These are phyloP conservation scores for Prototheca cutis DNA, from an alignment of 163 green algal species.

Conservation along the genomic window DNA sequence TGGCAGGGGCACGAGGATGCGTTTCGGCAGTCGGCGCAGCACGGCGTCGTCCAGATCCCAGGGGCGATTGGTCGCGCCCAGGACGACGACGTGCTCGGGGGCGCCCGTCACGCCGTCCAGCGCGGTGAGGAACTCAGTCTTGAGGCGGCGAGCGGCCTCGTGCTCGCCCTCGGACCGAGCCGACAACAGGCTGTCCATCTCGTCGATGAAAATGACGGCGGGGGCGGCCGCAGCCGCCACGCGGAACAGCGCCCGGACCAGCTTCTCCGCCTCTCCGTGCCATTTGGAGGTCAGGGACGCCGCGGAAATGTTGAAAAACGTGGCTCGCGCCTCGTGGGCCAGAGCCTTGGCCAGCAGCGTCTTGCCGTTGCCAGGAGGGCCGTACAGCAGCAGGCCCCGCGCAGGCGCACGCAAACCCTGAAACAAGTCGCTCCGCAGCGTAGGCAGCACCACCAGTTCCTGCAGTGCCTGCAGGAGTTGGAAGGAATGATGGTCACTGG, in stretches of 20 bases:
- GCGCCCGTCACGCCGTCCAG: constrained; percentile 53
- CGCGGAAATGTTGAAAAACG: constrained; percentile 80
- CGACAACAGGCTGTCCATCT: constrained; percentile 71
- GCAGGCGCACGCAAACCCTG: constrained; percentile 65
- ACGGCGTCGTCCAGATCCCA: constrained; percentile 83
- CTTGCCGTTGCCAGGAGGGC: constrained; percentile 63
- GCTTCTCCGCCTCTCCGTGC: constrained; percentile 79
- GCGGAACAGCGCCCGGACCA: constrained; percentile 45
- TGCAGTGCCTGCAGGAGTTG: constrained; percentile 65
- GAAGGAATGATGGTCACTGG: too few species aligned
- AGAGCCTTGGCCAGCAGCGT: constrained; percentile 62
- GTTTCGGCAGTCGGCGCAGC: constrained; percentile 67
- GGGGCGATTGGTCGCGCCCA: constrained; percentile 71
- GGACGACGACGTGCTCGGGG: constrained; percentile 53
- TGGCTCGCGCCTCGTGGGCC: constrained; percentile 52
- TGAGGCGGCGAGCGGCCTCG: constrained; percentile 61
- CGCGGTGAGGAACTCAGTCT: constrained; percentile 44
- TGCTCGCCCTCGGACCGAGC: constrained; percentile 55
- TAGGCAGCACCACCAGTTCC: constrained; percentile 62
- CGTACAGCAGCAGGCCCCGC: constrained; percentile 76
- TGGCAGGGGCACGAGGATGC: constrained; percentile 80
- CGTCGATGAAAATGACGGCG: constrained; percentile 85
- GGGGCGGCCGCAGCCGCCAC: constrained; percentile 53
- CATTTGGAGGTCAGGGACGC: constrained; percentile 75
- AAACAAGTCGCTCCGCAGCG: constrained; percentile 45